Evolutionary conservation across 257 asterid genomes (phyloP), one percentile per base, ranked within the genome.

Genomic region (Nicotiana knightiana): DNA sequence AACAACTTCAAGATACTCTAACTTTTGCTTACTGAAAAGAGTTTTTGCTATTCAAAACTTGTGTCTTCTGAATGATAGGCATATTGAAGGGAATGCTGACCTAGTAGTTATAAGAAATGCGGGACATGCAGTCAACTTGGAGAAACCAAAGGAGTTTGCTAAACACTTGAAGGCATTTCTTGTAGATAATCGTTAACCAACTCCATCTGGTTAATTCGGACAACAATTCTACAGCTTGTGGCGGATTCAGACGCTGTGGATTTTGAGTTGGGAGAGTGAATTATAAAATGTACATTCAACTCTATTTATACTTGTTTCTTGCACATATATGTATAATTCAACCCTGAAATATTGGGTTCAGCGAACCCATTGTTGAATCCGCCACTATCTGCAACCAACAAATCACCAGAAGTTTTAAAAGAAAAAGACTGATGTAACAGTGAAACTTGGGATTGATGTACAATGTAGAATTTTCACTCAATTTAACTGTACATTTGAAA

Each of bases 121-220:
- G 9, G 98, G 99, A 9, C 97, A 96, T 85, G 97, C 97, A 2
- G 91, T 93, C 86, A 93, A 96, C 91, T 87, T 93, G 70, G 98
- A 93, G 86, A 93, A 91, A 83, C 95, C 97, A 1, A 91, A 73
- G 86, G 93, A 96, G 80, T 92, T 93, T 32, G 89, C 92, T 1
- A 96, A 90, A 81, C 92, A 85, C 66, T 90, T 96, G 87, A 96
- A 96, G 82, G 78, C 95, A 51, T 96, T 93, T 85, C 91, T 96
- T 9, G 46, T 86, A 54, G 92, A 84, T 73, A 39, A 81, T 53
- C 16, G 76, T 15, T 35, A 71, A 32, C 54, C 86, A n/a, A 73
- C 83, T 11, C 82, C 87, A 18, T 75, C 83, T 82, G 18, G 11
- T 13, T 66, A 73, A 13, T 73, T 48, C 26, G 43, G 62, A 73